Conservation (phyloP, 208 protist genomes). For the Pavlovales sp. region DNA sequence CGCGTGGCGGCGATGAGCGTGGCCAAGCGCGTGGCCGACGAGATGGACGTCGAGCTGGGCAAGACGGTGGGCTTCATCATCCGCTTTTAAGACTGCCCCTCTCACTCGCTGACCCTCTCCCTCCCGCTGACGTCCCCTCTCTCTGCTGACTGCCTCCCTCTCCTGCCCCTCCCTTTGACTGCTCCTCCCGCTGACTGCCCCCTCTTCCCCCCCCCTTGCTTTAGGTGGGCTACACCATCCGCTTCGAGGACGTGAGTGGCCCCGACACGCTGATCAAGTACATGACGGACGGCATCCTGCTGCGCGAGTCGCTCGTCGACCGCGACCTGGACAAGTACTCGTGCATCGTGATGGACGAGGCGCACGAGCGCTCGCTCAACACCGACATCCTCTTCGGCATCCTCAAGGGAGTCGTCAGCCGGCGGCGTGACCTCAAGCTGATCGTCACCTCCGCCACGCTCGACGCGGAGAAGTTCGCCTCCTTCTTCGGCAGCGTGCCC, state of each 20-base stretch:
- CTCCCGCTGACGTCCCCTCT: no score
- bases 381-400: conserved; percentile 60
- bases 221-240: conserved; percentile 62
- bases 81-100: no score
- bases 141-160: no score
- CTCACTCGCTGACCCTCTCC: no score
- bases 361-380: conserved; percentile 57
- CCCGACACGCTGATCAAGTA: conserved; percentile 68
- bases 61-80: no score
- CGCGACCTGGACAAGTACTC: conserved; percentile 64
- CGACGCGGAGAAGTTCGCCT: conserved; percentile 52
- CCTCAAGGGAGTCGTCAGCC: conserved; percentile 41
- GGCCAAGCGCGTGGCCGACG: conserved; percentile 68
- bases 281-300: conserved; percentile 76
- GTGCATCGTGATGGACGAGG: conserved; percentile 65
- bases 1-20: conserved; percentile 72
- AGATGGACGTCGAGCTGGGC: conserved; percentile 56
- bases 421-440: conserved; percentile 43
- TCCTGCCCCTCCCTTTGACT: no score
- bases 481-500: conserved; percentile 6
- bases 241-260: conserved; percentile 53
- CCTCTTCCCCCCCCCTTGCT: no score
- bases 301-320: conserved; percentile 72
- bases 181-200: no score
- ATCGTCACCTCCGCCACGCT: conserved; percentile 61